phyloP scores from a whole-genome alignment of 495 filamentous ascomycete genomes.

The Penicillium argentinense region DNA sequence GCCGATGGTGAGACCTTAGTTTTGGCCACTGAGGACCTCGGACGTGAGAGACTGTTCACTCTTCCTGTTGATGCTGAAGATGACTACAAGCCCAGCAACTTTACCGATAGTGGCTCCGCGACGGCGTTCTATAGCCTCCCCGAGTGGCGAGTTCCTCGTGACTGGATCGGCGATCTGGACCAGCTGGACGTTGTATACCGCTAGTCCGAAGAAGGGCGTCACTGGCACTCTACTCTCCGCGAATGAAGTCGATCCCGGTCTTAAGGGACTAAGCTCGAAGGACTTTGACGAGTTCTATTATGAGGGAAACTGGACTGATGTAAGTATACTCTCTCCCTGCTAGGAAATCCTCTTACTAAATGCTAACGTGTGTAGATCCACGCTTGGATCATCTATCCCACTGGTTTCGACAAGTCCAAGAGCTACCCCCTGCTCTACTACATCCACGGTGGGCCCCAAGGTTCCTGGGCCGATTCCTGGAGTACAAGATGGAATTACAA shows the following conservation, averaged over 20 bases:
- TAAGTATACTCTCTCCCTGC: slow-evolving; percentile 9
- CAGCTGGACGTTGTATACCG: slow-evolving; percentile 35
- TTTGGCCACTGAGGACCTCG: slow-evolving; percentile 32
- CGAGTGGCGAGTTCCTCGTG: slow-evolving; percentile 31
- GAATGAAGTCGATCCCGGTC: slow-evolving; percentile 36
- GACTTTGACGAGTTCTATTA: slow-evolving; percentile 42
- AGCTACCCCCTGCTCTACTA: slow-evolving; percentile 52
- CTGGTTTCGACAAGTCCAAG: slow-evolving; percentile 43
- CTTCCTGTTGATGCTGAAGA: slow-evolving; percentile 29
- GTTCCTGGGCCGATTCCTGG: slow-evolving; percentile 50
- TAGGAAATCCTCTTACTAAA: neutral
- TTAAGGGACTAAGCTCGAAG: slow-evolving; percentile 26
- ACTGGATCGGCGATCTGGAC: slow-evolving; percentile 35
- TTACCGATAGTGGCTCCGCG: slow-evolving; percentile 28
- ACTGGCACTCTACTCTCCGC: slow-evolving; percentile 29
- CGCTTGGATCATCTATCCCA: slow-evolving; percentile 48
- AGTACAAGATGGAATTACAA: slow-evolving; percentile 51
- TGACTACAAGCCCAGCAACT: slow-evolving; percentile 33
- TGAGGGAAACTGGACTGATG: slow-evolving; percentile 36
- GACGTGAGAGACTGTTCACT: slow-evolving; percentile 29
- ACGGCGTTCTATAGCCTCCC: slow-evolving; percentile 32
- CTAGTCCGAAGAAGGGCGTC: slow-evolving; percentile 25
- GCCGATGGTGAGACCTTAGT: slow-evolving; percentile 32
- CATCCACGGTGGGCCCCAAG: slow-evolving; percentile 56
- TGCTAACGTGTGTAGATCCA: slow-evolving; percentile 38